phyloP scores from a whole-genome alignment of 163 green algal genomes.

The Chlamydomonas reinhardtii region DNA sequence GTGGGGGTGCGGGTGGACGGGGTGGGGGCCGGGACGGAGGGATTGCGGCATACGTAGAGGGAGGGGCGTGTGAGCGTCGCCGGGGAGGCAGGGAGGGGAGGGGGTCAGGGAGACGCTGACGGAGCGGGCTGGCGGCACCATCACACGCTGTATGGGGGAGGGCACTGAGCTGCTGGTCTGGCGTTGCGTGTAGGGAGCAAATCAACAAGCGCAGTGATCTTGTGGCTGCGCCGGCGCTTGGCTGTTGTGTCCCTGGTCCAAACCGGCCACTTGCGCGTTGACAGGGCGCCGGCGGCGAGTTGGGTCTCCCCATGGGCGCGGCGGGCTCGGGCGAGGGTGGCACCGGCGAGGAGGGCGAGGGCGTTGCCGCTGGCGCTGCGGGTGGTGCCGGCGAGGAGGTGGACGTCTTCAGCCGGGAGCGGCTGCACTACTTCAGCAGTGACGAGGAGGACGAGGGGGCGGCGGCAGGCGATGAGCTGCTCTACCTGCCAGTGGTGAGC shows the following conservation, averaged over 20 bases:
- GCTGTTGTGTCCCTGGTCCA: too few species aligned
- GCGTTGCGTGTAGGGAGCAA: background rate
- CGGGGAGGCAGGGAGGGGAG: too few species aligned
- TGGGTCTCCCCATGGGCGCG: background rate
- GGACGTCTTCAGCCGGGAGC: slow-evolving; percentile 14
- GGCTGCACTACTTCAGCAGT: background rate
- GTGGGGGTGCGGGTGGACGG: background rate
- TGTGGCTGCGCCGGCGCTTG: too few species aligned
- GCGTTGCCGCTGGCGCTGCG: background rate
- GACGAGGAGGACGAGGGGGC: slow-evolving; percentile 29
- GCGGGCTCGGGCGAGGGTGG: background rate
- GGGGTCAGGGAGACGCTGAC: too few species aligned
- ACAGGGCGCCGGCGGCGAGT: slow-evolving; percentile 37
- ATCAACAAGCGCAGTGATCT: too few species aligned
- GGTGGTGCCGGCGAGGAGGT: background rate
- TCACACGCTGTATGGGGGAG: too few species aligned
- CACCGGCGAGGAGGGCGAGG: background rate
- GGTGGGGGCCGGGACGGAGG: background rate
- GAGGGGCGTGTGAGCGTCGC: too few species aligned
- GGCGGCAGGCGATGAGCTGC: slow-evolving; percentile 6
- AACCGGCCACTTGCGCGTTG: too few species aligned
- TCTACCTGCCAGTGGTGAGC: slow-evolving; percentile 44
- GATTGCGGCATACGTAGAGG: too few species aligned
- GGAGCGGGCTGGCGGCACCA: too few species aligned
- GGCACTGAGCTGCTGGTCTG: background rate